Base-by-base conservation (phyloP, 495 filamentous ascomycete species). In the Xylaria nigripes region DNA sequence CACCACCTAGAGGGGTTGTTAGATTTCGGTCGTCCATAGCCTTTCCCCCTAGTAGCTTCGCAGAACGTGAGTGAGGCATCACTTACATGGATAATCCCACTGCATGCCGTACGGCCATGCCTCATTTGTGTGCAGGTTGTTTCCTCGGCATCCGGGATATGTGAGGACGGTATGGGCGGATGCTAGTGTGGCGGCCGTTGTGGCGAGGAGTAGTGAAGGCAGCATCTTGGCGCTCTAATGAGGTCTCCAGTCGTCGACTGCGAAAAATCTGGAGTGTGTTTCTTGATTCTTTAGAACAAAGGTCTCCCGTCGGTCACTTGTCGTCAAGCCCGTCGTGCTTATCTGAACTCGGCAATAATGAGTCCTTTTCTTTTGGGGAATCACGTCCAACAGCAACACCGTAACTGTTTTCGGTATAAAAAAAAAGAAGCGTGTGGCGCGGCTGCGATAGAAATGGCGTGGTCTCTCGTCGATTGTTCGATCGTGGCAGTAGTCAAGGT, bases 21-120 rank as follows among this genome's bases (percentile, higher is more conserved):
- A 40, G 36, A 40, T 19, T n/a, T n/a, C 32, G 2, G 6, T 12
- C 32, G 6, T 12, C 15, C 13, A 29, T 29, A n/a, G 25, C 9
- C 2, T 43, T 18, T 32, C 3, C 29, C 21, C 18, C 16, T 41
- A 10, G 6, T 2, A 8, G 32, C 12, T 15, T 34, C 6, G 13
- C 32, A n/a, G 8, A 40, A 40, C 2, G 16, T 8, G 36, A n/a
- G 21, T 1, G 47, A 8, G 16, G 24, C 27, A 29, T 15, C 48
- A 74, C 87, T 76, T 74, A 98, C 93, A 99, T 71, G 94, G 93
- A 77, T 96, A 99, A 69, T 86, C 84, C 92, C 93, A 97, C 73
- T 96, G 87, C 89, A 95, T 92, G 71, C 94, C 93, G 61, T 88
- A 95, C 3, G 90, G 91, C 64, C 80, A 94, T 6, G 80, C 80